A percentile compares a stretch with the other conserved stretches of the same genome.
Conservation (phyloP, 129 eudicot genomes). For the Artemisia annua region DNA sequence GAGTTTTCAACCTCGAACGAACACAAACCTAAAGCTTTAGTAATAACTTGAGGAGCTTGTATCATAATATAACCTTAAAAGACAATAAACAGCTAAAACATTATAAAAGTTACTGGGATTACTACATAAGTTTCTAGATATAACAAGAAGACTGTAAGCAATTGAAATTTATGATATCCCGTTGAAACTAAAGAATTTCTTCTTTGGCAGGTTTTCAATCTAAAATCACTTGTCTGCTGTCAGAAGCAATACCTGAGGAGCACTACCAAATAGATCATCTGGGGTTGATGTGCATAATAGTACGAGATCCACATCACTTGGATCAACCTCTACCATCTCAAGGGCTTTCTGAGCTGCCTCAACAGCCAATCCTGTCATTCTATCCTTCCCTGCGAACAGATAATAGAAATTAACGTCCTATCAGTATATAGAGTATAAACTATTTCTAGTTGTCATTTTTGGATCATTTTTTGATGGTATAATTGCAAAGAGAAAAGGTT, state of each 20-base stretch:
- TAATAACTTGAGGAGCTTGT: no score
- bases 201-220: background rate
- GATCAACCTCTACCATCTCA: constrained; percentile 83
- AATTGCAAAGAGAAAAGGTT: no score
- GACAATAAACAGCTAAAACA: no score
- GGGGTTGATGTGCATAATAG: constrained; percentile 87
- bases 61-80: no score
- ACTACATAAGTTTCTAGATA: no score
- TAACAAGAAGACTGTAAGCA: no score
- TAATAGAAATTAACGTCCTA: background rate
- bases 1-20: no score
- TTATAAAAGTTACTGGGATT: no score
- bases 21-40: no score
- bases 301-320: constrained; percentile 83
- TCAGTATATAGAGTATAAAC: no score
- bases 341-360: constrained; percentile 90
- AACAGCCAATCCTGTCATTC: constrained; percentile 69
- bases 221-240: background rate
- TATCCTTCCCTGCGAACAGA: constrained; percentile 66
- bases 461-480: no score
- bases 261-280: constrained; percentile 93
- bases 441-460: no score
- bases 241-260: constrained; percentile 69
- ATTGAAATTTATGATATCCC: background rate
- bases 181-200: background rate